These are phyloP conservation scores for Serendipita vermifera DNA, from an alignment of 768 basidiomycete genomes.

Conservation along the genomic window DNA sequence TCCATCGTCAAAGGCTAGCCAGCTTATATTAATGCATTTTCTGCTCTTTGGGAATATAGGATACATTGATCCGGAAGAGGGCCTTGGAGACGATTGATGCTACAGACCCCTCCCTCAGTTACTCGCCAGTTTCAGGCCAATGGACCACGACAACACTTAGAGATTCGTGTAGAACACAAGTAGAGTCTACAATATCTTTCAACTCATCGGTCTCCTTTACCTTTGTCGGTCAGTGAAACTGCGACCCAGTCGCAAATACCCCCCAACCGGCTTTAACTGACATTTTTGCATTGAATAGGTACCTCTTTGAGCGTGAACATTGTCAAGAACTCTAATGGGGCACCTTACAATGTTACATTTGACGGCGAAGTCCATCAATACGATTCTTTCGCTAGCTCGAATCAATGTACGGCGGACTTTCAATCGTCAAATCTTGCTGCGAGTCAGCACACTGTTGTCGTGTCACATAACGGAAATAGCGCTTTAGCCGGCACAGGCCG, in stretches of 20 bases:
- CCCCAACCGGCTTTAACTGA: not conserved
- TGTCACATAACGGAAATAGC: not conserved
- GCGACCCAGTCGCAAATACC: not conserved
- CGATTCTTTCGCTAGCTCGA: not conserved
- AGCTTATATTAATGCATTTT: too few species aligned
- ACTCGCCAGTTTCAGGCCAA: not conserved
- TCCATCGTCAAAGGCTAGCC: too few species aligned
- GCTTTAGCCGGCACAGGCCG: not conserved
- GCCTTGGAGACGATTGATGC: not conserved
- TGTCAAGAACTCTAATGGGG: not conserved
- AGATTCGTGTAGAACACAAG: not conserved
- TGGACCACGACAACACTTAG: not conserved
- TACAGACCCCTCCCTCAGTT: too few species aligned
- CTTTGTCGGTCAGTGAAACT: not conserved
- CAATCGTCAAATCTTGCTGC: not conserved
- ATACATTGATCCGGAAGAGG: too few species aligned
- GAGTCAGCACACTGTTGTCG: not conserved
- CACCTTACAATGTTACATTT: not conserved
- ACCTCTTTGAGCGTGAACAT: not conserved
- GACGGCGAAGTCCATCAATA: not conserved
- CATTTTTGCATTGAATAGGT: not conserved
- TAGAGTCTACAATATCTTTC: not conserved
- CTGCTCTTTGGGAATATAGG: too few species aligned
- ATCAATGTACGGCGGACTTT: constrained; percentile 1
- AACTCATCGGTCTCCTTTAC: not conserved